These are phyloP conservation scores for Sporothrix pallida DNA, from an alignment of 2,329 filamentous ascomycete genomes.

Conservation along the genomic window DNA sequence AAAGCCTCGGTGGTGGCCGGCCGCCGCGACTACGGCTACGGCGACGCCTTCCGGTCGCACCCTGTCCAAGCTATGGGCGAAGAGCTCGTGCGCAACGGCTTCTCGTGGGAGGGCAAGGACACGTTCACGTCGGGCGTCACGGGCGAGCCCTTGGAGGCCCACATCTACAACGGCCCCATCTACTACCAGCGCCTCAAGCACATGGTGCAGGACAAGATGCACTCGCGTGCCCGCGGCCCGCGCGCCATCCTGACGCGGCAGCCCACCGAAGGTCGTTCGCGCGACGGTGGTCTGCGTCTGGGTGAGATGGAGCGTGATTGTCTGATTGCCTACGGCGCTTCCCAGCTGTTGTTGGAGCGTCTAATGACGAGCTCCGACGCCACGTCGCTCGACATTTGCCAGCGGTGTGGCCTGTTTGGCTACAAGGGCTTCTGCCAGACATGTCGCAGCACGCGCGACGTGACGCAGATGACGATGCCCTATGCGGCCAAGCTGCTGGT, in stretches of 20 bases:
- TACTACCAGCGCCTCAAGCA: constrained; percentile 99
- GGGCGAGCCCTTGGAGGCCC: constrained; percentile 89
- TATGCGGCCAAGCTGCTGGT: constrained; percentile 96
- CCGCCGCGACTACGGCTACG: constrained; percentile 81
- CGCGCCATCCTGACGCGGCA: constrained; percentile 91
- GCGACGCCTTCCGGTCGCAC: constrained; percentile 80
- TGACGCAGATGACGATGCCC: constrained; percentile 93
- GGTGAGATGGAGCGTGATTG: constrained; percentile 99
- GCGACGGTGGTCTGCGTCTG: constrained; percentile 88
- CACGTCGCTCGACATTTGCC: constrained; percentile 90
- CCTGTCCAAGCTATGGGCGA: constrained; percentile 87
- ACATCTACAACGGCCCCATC: constrained; percentile 98
- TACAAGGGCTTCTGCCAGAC: constrained; percentile 95
- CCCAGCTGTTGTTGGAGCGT: constrained; percentile 87
- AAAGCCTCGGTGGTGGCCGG: constrained; percentile 90
- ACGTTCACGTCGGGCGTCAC: constrained; percentile 95
- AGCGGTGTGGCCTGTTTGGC: constrained; percentile 91
- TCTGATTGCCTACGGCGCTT: constrained; percentile 94
- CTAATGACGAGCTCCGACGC: constrained; percentile 94
- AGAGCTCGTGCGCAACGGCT: constrained; percentile 84
- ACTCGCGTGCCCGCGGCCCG: constrained; percentile 88
- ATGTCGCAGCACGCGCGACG: constrained; percentile 81
- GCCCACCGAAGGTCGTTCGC: constrained; percentile 91
- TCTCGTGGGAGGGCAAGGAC: constrained; percentile 96
- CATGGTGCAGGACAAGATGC: constrained; percentile 99